Conservation (phyloP, 2,329 filamentous ascomycete species). For the Sodiomyces alkalinus region DNA sequence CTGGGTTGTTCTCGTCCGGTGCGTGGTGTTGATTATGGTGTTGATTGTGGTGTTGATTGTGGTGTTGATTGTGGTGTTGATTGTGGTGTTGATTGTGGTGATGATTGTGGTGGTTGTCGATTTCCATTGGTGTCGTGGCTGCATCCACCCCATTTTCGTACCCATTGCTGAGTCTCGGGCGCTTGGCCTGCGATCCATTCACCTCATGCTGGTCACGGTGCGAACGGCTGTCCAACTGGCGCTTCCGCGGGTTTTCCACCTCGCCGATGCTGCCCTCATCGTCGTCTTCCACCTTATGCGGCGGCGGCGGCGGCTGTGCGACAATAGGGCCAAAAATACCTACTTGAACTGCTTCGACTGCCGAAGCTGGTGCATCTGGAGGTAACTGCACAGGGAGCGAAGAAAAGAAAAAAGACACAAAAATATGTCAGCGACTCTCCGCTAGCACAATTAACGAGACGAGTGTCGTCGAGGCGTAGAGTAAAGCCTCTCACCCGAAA, state of each 20-base stretch:
- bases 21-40: too few species aligned
- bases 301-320: conserved; percentile 29
- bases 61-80: conserved; percentile 20
- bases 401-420: conserved; percentile 9
- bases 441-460: too few species aligned
- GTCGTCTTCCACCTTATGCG: conserved; percentile 22
- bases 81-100: conserved; percentile 23
- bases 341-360: conserved; percentile 29
- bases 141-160: conserved; percentile 39
- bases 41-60: too few species aligned
- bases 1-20: conserved; percentile 46
- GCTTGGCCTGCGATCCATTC: conserved; percentile 44
- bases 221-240: conserved; percentile 26
- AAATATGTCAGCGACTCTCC: too few species aligned
- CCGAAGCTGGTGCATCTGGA: conserved; percentile 26
- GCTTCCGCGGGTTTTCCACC: conserved; percentile 33
- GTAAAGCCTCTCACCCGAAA: too few species aligned
- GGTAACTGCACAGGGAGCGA: conserved; percentile 30
- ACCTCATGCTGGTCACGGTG: conserved; percentile 28
- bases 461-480: too few species aligned
- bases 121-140: conserved; percentile 38
- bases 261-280: conserved; percentile 22
- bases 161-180: conserved; percentile 45
- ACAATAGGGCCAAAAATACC: conserved; percentile 44
- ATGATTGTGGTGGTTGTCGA: conserved; percentile 32